A percentile compares a stretch with the other conserved stretches of the same genome.
Conservation (phyloP, 1,284 basidiomycete genomes). For the Tilletia indica region DNA sequence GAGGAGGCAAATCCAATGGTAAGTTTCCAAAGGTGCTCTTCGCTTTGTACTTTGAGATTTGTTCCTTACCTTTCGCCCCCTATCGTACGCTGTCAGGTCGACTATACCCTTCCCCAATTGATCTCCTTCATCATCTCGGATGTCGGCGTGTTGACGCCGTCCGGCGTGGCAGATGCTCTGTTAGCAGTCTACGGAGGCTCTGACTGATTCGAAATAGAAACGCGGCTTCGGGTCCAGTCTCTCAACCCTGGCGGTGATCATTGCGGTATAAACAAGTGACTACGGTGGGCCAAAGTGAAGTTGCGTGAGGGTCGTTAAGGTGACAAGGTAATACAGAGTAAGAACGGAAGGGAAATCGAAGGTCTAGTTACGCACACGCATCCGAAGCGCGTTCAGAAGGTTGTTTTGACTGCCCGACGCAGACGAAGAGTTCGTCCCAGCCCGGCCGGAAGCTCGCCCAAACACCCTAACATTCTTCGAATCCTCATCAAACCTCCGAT, state of each 20-base stretch:
- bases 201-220: constrained; percentile 25
- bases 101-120: constrained; percentile 66
- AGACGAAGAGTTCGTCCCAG: background rate
- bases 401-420: background rate
- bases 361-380: background rate
- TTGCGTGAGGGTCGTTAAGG: too few species aligned
- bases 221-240: background rate
- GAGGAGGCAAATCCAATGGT: constrained; percentile 45
- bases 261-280: background rate
- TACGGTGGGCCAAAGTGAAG: too few species aligned
- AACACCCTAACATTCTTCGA: constrained; percentile 13
- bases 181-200: constrained; percentile 73
- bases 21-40: constrained; percentile 17
- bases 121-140: constrained; percentile 88
- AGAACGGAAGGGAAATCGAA: background rate
- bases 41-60: background rate
- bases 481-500: constrained; percentile 15
- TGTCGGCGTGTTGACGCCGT: constrained; percentile 84
- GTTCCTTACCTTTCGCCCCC: background rate
- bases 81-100: constrained; percentile 29
- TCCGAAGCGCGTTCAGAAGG: background rate
- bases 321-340: too few species aligned
- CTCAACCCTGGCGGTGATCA: background rate
- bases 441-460: constrained; percentile 7
- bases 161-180: constrained; percentile 84